A percentile compares a stretch with the other conserved stretches of the same genome.
phyloP scores from a whole-genome alignment of 306 rosid species.

The Prunus armeniaca region DNA sequence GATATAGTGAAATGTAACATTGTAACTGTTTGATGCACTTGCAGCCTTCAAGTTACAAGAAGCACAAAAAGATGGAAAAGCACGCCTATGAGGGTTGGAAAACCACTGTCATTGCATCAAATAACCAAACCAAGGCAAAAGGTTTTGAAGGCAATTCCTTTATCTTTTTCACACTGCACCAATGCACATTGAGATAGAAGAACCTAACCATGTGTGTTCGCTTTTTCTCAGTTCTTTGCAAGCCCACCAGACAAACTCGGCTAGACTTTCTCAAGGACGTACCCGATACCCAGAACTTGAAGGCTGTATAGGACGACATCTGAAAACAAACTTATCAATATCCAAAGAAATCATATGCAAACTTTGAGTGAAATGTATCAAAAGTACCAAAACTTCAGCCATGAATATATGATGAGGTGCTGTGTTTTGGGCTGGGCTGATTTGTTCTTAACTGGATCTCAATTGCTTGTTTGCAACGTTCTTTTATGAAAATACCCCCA shows the following conservation, averaged over 20 bases:
- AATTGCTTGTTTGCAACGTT: background rate
- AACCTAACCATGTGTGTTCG: background rate
- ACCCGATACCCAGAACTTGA: slow-evolving; percentile 45
- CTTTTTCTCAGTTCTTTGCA: slow-evolving; percentile 42
- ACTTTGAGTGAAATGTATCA: background rate
- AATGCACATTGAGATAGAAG: background rate
- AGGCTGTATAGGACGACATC: slow-evolving; percentile 30
- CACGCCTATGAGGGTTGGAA: slow-evolving; percentile 67
- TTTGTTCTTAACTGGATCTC: background rate
- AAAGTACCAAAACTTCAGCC: background rate
- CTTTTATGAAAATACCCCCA: too few relatives aligned
- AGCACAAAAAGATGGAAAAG: slow-evolving; percentile 48
- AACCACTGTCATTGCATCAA: slow-evolving; percentile 61
- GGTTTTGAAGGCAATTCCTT: slow-evolving; percentile 35
- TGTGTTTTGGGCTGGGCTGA: background rate
- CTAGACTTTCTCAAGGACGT: slow-evolving; percentile 51
- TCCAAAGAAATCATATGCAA: background rate
- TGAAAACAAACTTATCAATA: background rate
- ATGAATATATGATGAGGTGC: background rate
- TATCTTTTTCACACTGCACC: background rate
- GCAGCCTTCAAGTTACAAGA: slow-evolving; percentile 68
- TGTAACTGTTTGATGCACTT: slow-evolving; percentile 14
- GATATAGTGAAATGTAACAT: background rate
- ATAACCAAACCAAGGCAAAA: slow-evolving; percentile 47
- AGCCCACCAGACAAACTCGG: slow-evolving; percentile 52